Percentiles rank a stretch among this genome's conserved stretches.
Evolutionary conservation across 441 rosid species (phyloP).

Genomic region (Hura crepitans): DNA sequence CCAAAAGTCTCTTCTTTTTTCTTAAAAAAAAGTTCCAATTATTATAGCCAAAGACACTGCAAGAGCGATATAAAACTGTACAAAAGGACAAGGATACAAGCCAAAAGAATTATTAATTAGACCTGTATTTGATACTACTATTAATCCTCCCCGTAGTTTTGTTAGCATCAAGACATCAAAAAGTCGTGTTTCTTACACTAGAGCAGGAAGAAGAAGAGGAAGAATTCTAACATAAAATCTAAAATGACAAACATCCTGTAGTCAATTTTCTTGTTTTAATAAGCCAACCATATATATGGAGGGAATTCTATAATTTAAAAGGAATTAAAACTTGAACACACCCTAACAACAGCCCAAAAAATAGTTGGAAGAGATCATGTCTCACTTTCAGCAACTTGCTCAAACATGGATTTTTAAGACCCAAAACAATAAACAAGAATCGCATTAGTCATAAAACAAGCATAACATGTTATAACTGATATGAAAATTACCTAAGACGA

Average conservation of each 20-base stretch:
- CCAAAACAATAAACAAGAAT: background rate
- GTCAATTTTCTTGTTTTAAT: background rate
- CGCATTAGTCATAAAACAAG: background rate
- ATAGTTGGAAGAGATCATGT: background rate
- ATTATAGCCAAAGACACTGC: too few species aligned
- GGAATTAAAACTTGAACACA: background rate
- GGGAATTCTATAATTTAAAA: background rate
- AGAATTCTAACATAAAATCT: background rate
- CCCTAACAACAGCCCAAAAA: background rate
- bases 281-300: background rate
- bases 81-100: too few species aligned
- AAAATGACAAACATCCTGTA: background rate
- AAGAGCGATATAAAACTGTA: too few species aligned
- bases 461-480: background rate
- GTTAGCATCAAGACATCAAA: too few species aligned
- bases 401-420: background rate
- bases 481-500: constrained; percentile 69
- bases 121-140: too few species aligned
- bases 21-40: too few species aligned
- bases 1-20: too few species aligned
- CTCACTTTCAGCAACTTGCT: background rate
- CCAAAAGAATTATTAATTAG: too few species aligned
- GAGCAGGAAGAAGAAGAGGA: background rate
- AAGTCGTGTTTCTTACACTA: background rate
- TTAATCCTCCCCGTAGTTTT: too few species aligned